A percentile compares a stretch with the other conserved stretches of the same genome.
Evolutionary conservation across 2,329 filamentous ascomycete genomes (phyloP).

Genomic region (Aureobasidium sp.): DNA sequence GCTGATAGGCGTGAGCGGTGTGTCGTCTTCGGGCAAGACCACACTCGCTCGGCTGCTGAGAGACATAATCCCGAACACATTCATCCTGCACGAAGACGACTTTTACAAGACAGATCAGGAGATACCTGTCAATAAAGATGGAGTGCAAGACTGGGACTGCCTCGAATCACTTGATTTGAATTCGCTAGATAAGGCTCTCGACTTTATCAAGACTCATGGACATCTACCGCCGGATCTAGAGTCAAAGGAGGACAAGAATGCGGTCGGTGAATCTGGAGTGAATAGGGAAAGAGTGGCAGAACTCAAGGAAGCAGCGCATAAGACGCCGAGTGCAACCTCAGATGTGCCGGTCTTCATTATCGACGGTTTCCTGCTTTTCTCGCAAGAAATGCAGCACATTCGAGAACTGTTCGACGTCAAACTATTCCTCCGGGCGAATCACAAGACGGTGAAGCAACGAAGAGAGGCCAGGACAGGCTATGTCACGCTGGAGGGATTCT

Average conservation of each 20-base stretch:
- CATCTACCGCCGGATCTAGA: slow-evolving; percentile 47
- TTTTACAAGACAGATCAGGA: slow-evolving; percentile 80
- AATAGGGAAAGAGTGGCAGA: slow-evolving; percentile 24
- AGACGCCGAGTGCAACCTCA: not conserved
- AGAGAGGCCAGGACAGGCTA: slow-evolving; percentile 67
- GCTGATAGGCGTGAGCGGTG: slow-evolving; percentile 77
- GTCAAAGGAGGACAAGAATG: slow-evolving; percentile 55
- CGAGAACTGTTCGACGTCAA: slow-evolving; percentile 62
- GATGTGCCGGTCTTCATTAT: slow-evolving; percentile 57
- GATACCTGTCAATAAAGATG: slow-evolving; percentile 44
- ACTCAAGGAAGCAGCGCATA: slow-evolving; percentile 23
- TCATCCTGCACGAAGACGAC: slow-evolving; percentile 91
- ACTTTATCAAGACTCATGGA: slow-evolving; percentile 64
- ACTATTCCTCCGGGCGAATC: slow-evolving; percentile 68
- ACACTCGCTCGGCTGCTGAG: slow-evolving; percentile 80
- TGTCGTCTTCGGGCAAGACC: slow-evolving; percentile 90
- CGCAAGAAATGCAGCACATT: slow-evolving; percentile 47
- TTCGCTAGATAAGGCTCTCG: slow-evolving; percentile 59
- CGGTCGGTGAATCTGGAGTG: slow-evolving; percentile 38
- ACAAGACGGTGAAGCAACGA: slow-evolving; percentile 55
- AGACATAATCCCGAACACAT: slow-evolving; percentile 64
- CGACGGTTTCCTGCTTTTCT: slow-evolving; percentile 84
- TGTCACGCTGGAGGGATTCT: slow-evolving; percentile 78
- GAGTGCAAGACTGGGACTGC: slow-evolving; percentile 87
- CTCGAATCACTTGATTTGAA: slow-evolving; percentile 67